These are phyloP conservation scores for Chionographis japonica DNA, from an alignment of 106 monocot genomes.

Conservation along the genomic window DNA sequence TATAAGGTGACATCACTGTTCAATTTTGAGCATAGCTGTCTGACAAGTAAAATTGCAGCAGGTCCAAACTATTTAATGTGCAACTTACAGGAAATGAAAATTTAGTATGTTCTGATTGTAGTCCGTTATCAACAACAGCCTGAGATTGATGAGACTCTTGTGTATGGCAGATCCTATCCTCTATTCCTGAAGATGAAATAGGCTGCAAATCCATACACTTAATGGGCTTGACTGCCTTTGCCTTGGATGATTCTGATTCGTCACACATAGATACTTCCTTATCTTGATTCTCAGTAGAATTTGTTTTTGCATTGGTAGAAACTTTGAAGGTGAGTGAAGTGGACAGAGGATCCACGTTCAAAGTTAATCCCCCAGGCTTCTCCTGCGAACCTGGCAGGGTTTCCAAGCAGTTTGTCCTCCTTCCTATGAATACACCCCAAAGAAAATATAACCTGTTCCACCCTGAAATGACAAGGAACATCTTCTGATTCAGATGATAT, in stretches of 20 bases:
- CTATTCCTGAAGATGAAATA: constrained; percentile 5
- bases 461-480: constrained; percentile 16
- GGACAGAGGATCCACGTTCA: constrained; percentile 11
- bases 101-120: not conserved
- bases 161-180: constrained; percentile 3
- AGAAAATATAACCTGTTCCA: constrained; percentile 73
- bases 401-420: constrained; percentile 13
- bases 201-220: not conserved
- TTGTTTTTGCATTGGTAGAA: constrained; percentile 9
- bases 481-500: too few relatives aligned
- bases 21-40: not conserved
- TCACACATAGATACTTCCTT: constrained; percentile 12
- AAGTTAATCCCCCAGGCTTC: constrained; percentile 7
- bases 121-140: not conserved
- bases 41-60: not conserved
- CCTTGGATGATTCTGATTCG: not conserved
- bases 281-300: constrained; percentile 3
- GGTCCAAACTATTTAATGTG: not conserved
- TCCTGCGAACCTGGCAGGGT: constrained; percentile 1
- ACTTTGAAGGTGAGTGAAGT: not conserved
- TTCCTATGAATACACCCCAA: constrained; percentile 76
- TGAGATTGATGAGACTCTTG: constrained; percentile 2
- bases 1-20: not conserved
- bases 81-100: not conserved
- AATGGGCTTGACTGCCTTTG: not conserved